phyloP scores from a whole-genome alignment of 75 land plant genomes.

The Selaginella moellendorffii region DNA sequence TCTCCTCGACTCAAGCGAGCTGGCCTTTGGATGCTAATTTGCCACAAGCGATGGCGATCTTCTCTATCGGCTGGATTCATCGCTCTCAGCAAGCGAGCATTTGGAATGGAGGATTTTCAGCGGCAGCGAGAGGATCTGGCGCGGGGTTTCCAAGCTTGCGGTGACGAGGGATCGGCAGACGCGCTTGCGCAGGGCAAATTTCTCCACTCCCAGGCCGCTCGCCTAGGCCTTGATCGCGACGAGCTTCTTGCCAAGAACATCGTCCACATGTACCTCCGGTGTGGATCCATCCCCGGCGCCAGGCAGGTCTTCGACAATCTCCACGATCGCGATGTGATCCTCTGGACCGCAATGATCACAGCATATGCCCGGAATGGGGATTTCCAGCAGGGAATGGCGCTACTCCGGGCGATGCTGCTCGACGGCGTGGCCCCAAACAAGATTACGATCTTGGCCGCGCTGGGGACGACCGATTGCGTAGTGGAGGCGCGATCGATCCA shows the following conservation, averaged over 20 bases:
- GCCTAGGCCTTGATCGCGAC: background rate
- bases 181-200: background rate
- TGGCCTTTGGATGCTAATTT: no score
- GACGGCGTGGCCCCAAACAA: constrained; percentile 16
- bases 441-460: constrained; percentile 10
- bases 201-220: background rate
- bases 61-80: no score
- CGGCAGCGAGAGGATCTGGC: background rate
- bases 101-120: no score
- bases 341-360: constrained; percentile 18
- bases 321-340: background rate
- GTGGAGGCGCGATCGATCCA: background rate
- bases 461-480: constrained; percentile 2
- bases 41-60: no score
- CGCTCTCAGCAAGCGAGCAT: no score
- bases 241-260: background rate
- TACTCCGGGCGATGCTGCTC: constrained; percentile 13
- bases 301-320: background rate
- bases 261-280: background rate
- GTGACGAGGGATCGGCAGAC: background rate
- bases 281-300: background rate
- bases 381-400: background rate
- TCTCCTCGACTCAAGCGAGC: no score
- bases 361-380: constrained; percentile 6
- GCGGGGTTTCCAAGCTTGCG: background rate